Evolutionary conservation across 2,329 filamentous ascomycete genomes (phyloP), one percentile per base, ranked within the genome.

Genomic region (Elsinoe ampelina): DNA sequence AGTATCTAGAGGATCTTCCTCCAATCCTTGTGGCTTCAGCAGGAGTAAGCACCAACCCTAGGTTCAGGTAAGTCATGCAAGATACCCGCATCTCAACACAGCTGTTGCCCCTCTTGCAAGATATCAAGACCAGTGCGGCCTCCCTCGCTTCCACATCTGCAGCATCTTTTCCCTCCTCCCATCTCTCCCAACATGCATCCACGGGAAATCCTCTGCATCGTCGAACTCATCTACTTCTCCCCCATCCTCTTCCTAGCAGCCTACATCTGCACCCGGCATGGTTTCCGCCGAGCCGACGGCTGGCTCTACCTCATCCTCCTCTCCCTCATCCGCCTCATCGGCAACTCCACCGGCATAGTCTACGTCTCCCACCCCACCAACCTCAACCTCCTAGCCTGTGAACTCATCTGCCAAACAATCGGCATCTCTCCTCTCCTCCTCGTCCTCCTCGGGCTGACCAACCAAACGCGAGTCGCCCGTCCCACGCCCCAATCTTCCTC

Each of bases 261-360:
- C 47, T 51, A 13, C 26, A 26, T 51, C 26, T 51, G 47, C 26
- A 30, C 10, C 20, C 26, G 35, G n/a, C 47, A 51, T 51, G 47
- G 47, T 26, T 51, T 51, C 47, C 11, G 13, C 13, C 11, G 47
- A 7, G 12, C 20, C 20, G 19, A 20, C 3, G 47, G 47, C 47
- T 51, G 30, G n/a, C 47, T 51, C n/a, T 51, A 13, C 19, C 47
- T 51, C 20, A 30, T 51, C 47, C 26, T 51, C 26, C 47, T 51
- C 47, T 30, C 47, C 20, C 47, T 51, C 11, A 19, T 51, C 19
- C 20, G 47, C 4, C 47, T 51, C 26, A 51, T 51, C 13, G 47
- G 47, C 13, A 26, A 19, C 47, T 12, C 20, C 26, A 51, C 47
- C 13, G 47, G 47, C 47, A 34, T 51, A 12, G 47, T 26, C 19